phyloP scores from a whole-genome alignment of 306 rosid genomes.

The Glycyrrhiza uralensis region DNA sequence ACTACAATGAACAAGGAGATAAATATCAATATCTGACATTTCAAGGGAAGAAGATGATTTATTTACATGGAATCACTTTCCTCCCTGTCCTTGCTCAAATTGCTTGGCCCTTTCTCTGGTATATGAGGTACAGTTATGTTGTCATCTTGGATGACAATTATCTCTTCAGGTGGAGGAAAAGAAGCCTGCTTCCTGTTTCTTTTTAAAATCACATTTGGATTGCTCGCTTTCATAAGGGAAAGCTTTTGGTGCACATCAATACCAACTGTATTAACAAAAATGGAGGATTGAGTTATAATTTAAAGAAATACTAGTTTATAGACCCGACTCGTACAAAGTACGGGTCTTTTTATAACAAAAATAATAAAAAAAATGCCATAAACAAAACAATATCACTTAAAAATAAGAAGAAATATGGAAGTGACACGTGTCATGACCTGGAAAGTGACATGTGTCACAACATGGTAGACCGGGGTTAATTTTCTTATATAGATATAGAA shows the following conservation, averaged over 20 bases:
- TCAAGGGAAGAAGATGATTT: constrained; percentile 25
- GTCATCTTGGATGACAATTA: constrained; percentile 55
- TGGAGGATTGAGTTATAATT: background rate
- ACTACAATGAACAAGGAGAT: background rate
- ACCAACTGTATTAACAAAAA: constrained; percentile 62
- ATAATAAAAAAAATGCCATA: too few relatives aligned
- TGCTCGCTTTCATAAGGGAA: constrained; percentile 45
- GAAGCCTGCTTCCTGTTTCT: constrained; percentile 41
- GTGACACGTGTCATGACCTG: too few relatives aligned
- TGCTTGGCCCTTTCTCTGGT: constrained; percentile 41
- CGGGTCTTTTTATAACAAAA: too few relatives aligned
- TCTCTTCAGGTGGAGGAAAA: constrained; percentile 46
- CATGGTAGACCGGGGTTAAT: too few relatives aligned
- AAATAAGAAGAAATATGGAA: too few relatives aligned
- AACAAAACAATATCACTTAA: too few relatives aligned
- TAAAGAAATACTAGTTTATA: too few relatives aligned
- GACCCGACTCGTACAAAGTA: too few relatives aligned
- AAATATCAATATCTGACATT: background rate
- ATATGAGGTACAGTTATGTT: constrained; percentile 28
- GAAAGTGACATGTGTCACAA: too few relatives aligned
- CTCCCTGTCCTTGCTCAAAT: constrained; percentile 27
- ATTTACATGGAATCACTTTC: constrained; percentile 53
- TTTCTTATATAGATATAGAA: too few relatives aligned
- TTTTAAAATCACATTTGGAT: constrained; percentile 34
- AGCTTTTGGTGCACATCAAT: constrained; percentile 73